phyloP scores from a whole-genome alignment of 2,329 filamentous ascomycete species.

The Aspergillus quadricinctus region DNA sequence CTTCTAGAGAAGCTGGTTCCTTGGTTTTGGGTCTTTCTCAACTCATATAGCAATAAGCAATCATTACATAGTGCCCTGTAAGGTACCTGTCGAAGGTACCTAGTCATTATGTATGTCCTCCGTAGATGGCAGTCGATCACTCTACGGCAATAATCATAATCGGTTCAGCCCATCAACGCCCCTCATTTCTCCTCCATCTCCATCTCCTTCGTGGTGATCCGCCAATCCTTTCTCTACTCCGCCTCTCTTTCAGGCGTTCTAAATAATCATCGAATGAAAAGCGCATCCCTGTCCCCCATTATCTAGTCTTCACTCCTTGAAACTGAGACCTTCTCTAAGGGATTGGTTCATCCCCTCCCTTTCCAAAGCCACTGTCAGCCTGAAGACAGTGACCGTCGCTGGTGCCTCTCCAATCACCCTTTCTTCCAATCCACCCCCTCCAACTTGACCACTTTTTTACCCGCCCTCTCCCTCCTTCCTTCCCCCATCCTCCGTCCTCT shows the following conservation, averaged over 20 bases:
- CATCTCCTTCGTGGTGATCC: background rate
- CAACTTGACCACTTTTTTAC: slow-evolving; percentile 7
- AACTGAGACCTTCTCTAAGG: background rate
- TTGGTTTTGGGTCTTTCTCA: slow-evolving; percentile 12
- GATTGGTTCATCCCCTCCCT: background rate
- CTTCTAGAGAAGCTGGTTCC: slow-evolving; percentile 8
- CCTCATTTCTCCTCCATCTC: background rate
- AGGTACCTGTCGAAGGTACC: background rate
- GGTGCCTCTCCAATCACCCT: background rate
- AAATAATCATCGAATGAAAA: background rate
- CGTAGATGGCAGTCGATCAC: background rate
- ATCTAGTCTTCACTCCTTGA: background rate
- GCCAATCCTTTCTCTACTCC: background rate
- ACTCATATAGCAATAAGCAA: background rate
- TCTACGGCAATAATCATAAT: background rate
- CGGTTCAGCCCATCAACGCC: background rate
- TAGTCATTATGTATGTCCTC: background rate
- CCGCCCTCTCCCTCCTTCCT: slow-evolving; percentile 1
- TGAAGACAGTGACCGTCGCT: background rate
- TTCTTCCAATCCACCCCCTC: slow-evolving; percentile 2
- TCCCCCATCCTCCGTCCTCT: slow-evolving; percentile 3
- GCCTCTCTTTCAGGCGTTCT: background rate
- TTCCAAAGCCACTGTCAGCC: background rate
- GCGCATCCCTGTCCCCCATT: background rate
- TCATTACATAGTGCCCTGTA: background rate